These are phyloP conservation scores for Agrocybe pediades DNA, from an alignment of 768 basidiomycete genomes.

Conservation along the genomic window DNA sequence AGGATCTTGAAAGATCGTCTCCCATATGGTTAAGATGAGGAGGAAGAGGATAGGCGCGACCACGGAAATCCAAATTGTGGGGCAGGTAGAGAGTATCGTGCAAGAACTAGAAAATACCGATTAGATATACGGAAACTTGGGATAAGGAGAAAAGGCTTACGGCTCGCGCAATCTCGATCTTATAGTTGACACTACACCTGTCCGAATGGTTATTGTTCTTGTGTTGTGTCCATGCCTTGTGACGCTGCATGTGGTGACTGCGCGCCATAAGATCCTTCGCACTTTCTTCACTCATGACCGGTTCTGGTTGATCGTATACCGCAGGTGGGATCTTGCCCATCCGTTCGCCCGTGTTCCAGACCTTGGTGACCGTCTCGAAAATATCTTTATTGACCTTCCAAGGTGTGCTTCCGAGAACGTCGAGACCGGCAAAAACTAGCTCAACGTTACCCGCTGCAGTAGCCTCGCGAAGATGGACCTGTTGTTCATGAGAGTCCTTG, in stretches of 20 bases:
- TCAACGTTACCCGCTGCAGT: conserved; percentile 76
- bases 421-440: conserved; percentile 84
- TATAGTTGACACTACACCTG: conserved; percentile 92
- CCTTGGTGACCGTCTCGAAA: conserved; percentile 72
- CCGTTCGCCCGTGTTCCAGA: conserved; percentile 86
- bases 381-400: conserved; percentile 86
- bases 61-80: conserved; percentile 97
- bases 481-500: conserved; percentile 88
- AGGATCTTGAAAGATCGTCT: conserved; percentile 87
- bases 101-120: conserved; percentile 59
- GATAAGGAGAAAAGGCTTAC: conserved; percentile 44
- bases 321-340: conserved; percentile 86
- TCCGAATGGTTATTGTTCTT: conserved; percentile 89
- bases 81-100: conserved; percentile 89
- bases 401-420: conserved; percentile 86
- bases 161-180: conserved; percentile 92
- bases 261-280: conserved; percentile 56
- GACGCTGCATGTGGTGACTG: conserved; percentile 53
- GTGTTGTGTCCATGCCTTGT: conserved; percentile 53
- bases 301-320: conserved; percentile 64
- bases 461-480: conserved; percentile 74
- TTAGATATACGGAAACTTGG: not conserved
- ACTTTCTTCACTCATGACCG: conserved; percentile 46
- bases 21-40: conserved; percentile 96
- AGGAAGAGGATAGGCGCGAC: conserved; percentile 95